Conservation (phyloP, 225 moss, liverwort and hornwort genomes). For the Polytrichum formosum region DNA sequence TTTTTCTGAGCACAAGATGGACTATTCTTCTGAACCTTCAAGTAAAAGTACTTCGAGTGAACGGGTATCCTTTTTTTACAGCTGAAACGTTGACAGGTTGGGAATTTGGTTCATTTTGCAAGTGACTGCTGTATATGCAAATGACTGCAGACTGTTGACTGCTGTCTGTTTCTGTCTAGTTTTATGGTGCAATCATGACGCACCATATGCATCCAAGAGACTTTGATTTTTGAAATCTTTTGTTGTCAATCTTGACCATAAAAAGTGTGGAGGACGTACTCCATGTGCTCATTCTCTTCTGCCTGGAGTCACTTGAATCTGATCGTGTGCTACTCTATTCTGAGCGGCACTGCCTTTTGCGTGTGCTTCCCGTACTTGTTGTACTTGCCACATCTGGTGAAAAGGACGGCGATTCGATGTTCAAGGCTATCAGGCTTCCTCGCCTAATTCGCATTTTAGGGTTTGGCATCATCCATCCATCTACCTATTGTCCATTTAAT, state of each 20-base stretch:
- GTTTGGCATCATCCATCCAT: constrained; percentile 13
- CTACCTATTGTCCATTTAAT: too few species aligned
- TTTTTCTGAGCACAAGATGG: constrained; percentile 67
- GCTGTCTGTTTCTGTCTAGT: too few species aligned
- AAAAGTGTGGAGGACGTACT: constrained; percentile 56
- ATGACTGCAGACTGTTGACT: too few species aligned
- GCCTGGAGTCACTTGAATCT: constrained; percentile 58
- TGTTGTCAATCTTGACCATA: constrained; percentile 6
- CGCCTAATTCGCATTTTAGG: constrained; percentile 50
- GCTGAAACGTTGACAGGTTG: neutral
- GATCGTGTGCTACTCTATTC: constrained; percentile 51
- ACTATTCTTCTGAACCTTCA: constrained; percentile 55
- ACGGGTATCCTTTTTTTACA: constrained; percentile 43
- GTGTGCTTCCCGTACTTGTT: constrained; percentile 56
- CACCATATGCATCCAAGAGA: too few species aligned
- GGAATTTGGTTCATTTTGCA: neutral
- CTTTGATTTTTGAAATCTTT: too few species aligned
- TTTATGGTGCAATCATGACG: too few species aligned
- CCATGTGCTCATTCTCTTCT: constrained; percentile 57
- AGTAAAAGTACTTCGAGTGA: constrained; percentile 47
- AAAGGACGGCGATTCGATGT: constrained; percentile 56
- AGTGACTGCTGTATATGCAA: too few species aligned
- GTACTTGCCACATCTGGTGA: constrained; percentile 55
- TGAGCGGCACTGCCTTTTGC: constrained; percentile 50
- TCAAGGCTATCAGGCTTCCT: constrained; percentile 56